phyloP scores from a whole-genome alignment of 805 yeast genomes.

The Wickerhamiella azyma region DNA sequence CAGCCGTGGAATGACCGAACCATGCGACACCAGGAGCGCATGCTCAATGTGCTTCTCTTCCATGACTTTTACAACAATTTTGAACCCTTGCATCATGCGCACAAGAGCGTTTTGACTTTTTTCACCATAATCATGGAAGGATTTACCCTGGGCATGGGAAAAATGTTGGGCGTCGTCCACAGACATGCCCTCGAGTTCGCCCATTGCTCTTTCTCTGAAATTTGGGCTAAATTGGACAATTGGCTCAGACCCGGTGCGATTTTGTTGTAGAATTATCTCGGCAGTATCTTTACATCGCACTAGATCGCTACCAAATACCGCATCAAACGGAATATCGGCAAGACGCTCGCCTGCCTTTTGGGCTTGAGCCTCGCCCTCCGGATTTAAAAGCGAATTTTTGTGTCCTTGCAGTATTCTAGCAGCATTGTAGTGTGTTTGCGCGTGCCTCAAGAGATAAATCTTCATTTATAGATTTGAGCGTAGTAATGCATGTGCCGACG shows the following conservation, averaged over 20 bases:
- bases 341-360: conserved; percentile 36
- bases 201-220: conserved; percentile 66
- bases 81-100: neutral
- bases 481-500: neutral
- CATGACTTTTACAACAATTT: neutral
- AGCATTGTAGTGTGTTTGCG: conserved; percentile 65
- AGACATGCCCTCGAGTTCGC: conserved; percentile 63
- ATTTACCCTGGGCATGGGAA: conserved; percentile 40
- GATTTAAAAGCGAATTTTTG: conserved; percentile 48
- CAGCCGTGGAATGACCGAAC: neutral
- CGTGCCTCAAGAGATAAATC: conserved; percentile 50
- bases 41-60: too few relatives aligned
- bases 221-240: neutral
- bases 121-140: conserved; percentile 58
- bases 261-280: conserved; percentile 27
- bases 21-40: neutral
- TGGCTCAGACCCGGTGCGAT: conserved; percentile 15
- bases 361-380: conserved; percentile 50
- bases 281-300: conserved; percentile 35
- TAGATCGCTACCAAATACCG: conserved; percentile 39
- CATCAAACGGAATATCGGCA: conserved; percentile 30
- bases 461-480: neutral
- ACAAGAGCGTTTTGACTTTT: conserved; percentile 10
- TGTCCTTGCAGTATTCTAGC: conserved; percentile 70
- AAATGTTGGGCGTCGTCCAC: conserved; percentile 44